These are phyloP conservation scores for Backusella parvicylindrica DNA, from an alignment of 192 early-diverging fungal species.

Conservation along the genomic window DNA sequence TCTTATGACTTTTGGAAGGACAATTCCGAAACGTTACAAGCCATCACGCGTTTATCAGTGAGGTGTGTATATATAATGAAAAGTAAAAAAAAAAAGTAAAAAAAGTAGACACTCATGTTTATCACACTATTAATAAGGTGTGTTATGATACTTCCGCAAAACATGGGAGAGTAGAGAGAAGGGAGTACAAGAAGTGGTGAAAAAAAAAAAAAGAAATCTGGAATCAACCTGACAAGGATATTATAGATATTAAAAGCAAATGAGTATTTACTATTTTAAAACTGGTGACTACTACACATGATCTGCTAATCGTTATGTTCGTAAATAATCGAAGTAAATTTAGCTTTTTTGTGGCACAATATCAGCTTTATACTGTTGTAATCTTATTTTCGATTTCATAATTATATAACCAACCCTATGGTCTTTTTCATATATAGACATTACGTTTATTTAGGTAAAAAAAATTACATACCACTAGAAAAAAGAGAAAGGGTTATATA, in stretches of 20 bases:
- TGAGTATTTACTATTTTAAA: background rate
- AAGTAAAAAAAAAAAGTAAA: too few species aligned
- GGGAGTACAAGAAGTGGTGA: background rate
- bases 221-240: background rate
- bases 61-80: background rate
- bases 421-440: background rate
- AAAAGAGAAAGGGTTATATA: background rate
- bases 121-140: background rate
- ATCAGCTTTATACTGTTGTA: background rate
- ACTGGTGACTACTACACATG: background rate
- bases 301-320: background rate
- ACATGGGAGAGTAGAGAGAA: background rate
- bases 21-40: constrained; percentile 3
- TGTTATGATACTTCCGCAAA: too few species aligned
- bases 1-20: background rate
- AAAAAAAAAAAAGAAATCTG: background rate
- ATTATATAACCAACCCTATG: background rate
- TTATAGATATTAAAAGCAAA: background rate
- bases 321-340: background rate
- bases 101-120: too few species aligned
- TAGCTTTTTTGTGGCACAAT: background rate
- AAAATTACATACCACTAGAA: background rate
- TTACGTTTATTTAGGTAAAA: background rate
- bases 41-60: background rate
- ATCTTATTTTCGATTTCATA: background rate